These are phyloP conservation scores for Spiromastix sp. DNA, from an alignment of 2,329 filamentous ascomycete species.

Conservation along the genomic window DNA sequence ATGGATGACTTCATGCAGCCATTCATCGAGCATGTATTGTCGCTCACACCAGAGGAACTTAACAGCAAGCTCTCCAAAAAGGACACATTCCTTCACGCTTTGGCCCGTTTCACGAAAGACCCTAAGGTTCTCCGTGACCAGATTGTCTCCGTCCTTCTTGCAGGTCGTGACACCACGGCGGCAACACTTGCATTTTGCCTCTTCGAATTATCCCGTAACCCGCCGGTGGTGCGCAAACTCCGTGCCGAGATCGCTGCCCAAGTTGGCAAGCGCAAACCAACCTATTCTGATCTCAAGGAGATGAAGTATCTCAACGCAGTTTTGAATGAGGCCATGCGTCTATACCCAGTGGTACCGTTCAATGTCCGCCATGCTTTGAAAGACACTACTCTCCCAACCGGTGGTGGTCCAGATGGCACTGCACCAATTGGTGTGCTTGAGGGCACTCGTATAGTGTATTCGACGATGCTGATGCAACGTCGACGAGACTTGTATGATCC, in stretches of 20 bases:
- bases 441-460: conserved; percentile 40
- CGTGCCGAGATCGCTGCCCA: conserved; percentile 59
- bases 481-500: conserved; percentile 40
- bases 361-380: conserved; percentile 63
- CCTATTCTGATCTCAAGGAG: conserved; percentile 70
- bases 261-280: conserved; percentile 51
- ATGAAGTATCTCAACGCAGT: conserved; percentile 71
- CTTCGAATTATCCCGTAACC: conserved; percentile 69
- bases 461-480: conserved; percentile 43
- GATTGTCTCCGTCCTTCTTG: conserved; percentile 69
- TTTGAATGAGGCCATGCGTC: conserved; percentile 65
- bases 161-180: conserved; percentile 76
- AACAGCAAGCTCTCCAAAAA: conserved; percentile 58
- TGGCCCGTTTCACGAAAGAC: conserved; percentile 66
- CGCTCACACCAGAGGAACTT: conserved; percentile 60
- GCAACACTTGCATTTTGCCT: conserved; percentile 69
- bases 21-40: conserved; percentile 66
- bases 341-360: conserved; percentile 70
- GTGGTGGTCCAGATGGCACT: conserved; percentile 40
- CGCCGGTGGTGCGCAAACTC: conserved; percentile 55
- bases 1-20: conserved; percentile 68
- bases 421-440: conserved; percentile 37
- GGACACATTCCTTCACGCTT: conserved; percentile 78
- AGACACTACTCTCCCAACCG: conserved; percentile 65
- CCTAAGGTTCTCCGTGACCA: conserved; percentile 65